These are phyloP conservation scores for Boletellus ananas DNA, from an alignment of 768 basidiomycete genomes.

Conservation along the genomic window DNA sequence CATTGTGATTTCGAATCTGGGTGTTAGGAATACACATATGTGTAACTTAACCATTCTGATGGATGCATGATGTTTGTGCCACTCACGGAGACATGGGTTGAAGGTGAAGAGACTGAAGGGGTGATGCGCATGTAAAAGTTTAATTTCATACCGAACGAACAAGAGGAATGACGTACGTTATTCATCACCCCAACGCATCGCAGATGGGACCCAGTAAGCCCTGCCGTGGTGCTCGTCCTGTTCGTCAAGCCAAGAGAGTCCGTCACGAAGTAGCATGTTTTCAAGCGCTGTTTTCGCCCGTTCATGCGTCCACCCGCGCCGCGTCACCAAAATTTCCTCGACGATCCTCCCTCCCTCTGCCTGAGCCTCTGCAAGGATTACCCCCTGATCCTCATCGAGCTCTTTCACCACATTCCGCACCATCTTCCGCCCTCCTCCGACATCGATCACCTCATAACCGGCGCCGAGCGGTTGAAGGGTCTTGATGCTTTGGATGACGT, in stretches of 20 bases:
- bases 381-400: constrained; percentile 84
- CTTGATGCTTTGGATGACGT: constrained; percentile 77
- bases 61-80: no score
- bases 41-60: no score
- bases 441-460: constrained; percentile 82
- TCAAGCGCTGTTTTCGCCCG: constrained; percentile 76
- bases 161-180: constrained; percentile 20
- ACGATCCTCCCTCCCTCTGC: constrained; percentile 66
- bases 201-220: constrained; percentile 86
- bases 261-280: constrained; percentile 88
- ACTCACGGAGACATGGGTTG: no score
- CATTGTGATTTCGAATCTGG: no score
- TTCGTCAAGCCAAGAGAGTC: constrained; percentile 92
- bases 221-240: constrained; percentile 66
- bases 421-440: constrained; percentile 70
- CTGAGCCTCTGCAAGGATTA: constrained; percentile 72
- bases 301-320: constrained; percentile 74
- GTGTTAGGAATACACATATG: no score
- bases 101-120: no score
- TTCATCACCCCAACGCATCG: constrained; percentile 76
- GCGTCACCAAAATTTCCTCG: constrained; percentile 53
- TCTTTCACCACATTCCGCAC: constrained; percentile 88
- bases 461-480: constrained; percentile 84
- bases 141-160: no score
- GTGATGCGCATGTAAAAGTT: no score